These are phyloP conservation scores for Chimonanthus salicifolius DNA, from an alignment of 164 flowering plant species.

Conservation along the genomic window DNA sequence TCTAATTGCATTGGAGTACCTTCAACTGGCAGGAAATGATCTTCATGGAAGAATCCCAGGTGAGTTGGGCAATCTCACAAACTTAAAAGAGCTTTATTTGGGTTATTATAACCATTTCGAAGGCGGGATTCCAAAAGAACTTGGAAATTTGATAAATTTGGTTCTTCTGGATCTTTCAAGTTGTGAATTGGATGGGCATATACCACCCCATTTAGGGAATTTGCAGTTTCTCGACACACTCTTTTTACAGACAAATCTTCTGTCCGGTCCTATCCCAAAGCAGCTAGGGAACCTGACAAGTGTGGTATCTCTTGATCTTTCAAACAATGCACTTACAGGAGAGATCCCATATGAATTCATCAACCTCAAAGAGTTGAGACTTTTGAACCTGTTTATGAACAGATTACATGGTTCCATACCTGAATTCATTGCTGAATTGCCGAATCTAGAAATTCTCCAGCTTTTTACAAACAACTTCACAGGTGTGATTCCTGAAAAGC, in stretches of 20 bases:
- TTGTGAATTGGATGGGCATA: constrained; percentile 65
- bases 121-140: constrained; percentile 79
- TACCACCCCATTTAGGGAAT: constrained; percentile 69
- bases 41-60: constrained; percentile 66
- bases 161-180: constrained; percentile 59
- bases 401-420: constrained; percentile 84
- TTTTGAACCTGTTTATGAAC: constrained; percentile 85
- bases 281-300: constrained; percentile 67
- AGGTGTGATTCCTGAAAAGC: constrained; percentile 58
- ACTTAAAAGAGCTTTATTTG: constrained; percentile 54
- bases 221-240: constrained; percentile 61
- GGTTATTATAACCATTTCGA: constrained; percentile 71
- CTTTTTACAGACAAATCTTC: constrained; percentile 54
- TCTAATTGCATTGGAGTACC: constrained; percentile 45
- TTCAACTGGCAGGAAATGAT: constrained; percentile 71
- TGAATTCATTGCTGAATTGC: constrained; percentile 61
- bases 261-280: constrained; percentile 67
- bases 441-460: constrained; percentile 46
- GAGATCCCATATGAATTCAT: constrained; percentile 72
- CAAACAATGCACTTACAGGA: constrained; percentile 73
- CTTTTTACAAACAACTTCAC: constrained; percentile 97
- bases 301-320: constrained; percentile 70
- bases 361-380: constrained; percentile 47
- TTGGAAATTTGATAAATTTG: constrained; percentile 61
- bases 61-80: constrained; percentile 77